Percentiles rank a stretch among this genome's conserved stretches.
phyloP scores from a whole-genome alignment of 2,329 filamentous ascomycete genomes.

The Colletotrichum siamense region DNA sequence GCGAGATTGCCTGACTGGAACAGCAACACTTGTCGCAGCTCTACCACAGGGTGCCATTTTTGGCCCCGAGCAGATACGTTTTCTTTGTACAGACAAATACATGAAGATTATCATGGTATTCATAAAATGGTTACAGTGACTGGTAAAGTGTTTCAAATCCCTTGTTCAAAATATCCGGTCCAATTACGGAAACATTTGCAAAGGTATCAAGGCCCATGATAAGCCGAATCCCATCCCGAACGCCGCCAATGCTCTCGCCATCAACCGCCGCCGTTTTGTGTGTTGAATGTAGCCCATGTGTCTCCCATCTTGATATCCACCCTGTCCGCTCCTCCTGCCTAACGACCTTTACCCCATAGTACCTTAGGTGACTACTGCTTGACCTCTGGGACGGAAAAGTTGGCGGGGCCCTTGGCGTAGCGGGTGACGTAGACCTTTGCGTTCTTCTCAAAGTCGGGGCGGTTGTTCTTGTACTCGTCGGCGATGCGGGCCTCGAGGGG shows the following conservation, averaged over 20 bases:
- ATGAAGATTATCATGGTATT: not conserved
- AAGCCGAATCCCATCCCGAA: not conserved
- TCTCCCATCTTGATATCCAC: not conserved
- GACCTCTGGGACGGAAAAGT: slow-evolving; percentile 35
- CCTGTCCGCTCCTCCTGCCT: not conserved
- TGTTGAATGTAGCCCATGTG: not conserved
- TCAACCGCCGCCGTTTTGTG: not conserved
- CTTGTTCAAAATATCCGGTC: not conserved
- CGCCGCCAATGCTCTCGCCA: not conserved
- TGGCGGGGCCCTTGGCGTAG: slow-evolving; percentile 63
- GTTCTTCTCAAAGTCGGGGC: slow-evolving; percentile 73
- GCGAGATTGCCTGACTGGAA: not conserved
- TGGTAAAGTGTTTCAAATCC: not conserved
- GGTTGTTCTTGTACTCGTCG: slow-evolving; percentile 78
- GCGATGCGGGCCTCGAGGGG: slow-evolving; percentile 87
- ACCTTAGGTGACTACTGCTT: slow-evolving; percentile 4
- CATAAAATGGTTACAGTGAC: not conserved
- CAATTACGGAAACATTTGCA: not conserved
- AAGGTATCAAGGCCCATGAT: not conserved
- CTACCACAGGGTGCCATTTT: not conserved
- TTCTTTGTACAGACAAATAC: slow-evolving; percentile 3
- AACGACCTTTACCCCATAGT: not conserved
- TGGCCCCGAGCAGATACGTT: not conserved
- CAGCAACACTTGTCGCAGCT: slow-evolving; percentile 2
- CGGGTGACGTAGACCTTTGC: slow-evolving; percentile 76